Evolutionary conservation across 805 yeast genomes (phyloP), one percentile per base, ranked within the genome.

Genomic region (Wickerhamomyces subpelliculosus): DNA sequence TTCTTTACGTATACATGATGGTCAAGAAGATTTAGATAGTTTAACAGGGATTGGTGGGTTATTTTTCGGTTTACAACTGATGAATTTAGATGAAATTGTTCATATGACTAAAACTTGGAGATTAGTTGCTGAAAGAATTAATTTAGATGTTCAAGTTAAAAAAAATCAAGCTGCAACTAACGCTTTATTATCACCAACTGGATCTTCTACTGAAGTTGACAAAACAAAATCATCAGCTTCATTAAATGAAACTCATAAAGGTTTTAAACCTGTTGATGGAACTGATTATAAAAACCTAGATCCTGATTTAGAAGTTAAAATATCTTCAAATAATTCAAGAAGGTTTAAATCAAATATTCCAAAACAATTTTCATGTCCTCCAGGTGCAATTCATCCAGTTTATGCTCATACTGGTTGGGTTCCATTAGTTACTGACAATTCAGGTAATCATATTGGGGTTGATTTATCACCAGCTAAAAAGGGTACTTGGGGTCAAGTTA

Each of bases 321-420:
- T 47, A 24, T 51, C 43, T 18, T 39, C 39, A 28, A 34, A 42
- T 35, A 47, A 43, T 37, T 48, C 51, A 28, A 55, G 57, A 20
- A 62, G 64, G 40, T 67, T 71, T 45, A 60, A 62, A 38, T 59
- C 66, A 20, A 55, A 59, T 52, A 46, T 70, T 24, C 76, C 79
- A 29, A 58, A 61, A 57, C 81, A 82, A 61, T 70, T 70, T 41
- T 80, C 93, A 1, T 68, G 86, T 13, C 98, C 98, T 8, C 84
- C 84, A 16, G 80, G 79, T 6, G 65, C 79, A 11, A 67, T 88
- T 32, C 84, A 84, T 56, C 71, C 74, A 8, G 77, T 78, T 7
- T 93, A 87, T 60, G 90, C 96, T n/a, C 86, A 86, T 58, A 78
- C 86, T 4, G 76, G 74, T 51, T 90, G 98, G 98, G 78, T 90